These are phyloP conservation scores for Rhizopus microsporus DNA, from an alignment of 371 early-diverging fungal species.

Conservation along the genomic window DNA sequence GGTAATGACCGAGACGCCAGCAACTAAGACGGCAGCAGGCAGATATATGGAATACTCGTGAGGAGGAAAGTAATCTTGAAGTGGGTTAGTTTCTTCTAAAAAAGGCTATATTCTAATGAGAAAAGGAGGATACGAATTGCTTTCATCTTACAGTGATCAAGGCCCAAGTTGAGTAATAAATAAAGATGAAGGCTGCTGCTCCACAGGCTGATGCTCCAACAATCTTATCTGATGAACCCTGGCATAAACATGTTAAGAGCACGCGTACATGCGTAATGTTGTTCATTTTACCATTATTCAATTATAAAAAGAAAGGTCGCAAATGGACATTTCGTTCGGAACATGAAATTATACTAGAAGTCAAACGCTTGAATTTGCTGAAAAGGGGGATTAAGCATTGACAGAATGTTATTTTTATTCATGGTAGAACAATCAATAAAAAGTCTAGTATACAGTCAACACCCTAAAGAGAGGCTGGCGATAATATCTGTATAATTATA, in stretches of 20 bases:
- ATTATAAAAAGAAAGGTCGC: neutral
- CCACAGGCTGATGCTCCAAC: conserved; percentile 76
- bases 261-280: neutral
- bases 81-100: conserved; percentile 70
- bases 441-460: no score
- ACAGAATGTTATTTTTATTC: no score
- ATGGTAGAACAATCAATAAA: no score
- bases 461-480: no score
- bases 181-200: conserved; percentile 71
- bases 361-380: no score
- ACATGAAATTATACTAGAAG: no score
- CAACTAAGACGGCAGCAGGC: conserved; percentile 77
- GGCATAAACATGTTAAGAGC: neutral
- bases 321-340: no score
- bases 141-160: conserved; percentile 66
- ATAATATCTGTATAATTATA: no score
- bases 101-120: conserved; percentile 66
- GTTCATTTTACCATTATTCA: conserved; percentile 1
- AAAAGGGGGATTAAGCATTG: no score
- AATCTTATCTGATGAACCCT: conserved; percentile 68
- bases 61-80: conserved; percentile 76
- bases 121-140: neutral
- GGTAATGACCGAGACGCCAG: conserved; percentile 69
- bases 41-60: conserved; percentile 81
- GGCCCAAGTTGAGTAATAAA: conserved; percentile 88